phyloP scores from a whole-genome alignment of 805 yeast genomes.

The Metschnikowia reukaufii region DNA sequence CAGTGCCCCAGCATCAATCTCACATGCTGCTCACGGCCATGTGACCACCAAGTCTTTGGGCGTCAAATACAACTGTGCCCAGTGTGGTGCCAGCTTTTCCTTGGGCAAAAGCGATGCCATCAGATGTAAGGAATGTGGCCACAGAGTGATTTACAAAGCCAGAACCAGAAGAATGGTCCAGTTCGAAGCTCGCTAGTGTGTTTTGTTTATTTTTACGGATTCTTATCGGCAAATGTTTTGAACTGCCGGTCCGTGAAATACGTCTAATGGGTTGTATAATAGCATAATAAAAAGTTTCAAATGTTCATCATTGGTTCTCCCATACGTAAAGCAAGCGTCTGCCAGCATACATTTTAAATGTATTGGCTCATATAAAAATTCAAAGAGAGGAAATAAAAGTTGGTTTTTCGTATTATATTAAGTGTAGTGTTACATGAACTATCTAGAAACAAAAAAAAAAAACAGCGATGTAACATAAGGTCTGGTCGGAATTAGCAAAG shows the following conservation, averaged over 20 bases:
- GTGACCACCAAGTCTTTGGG: constrained; percentile 65
- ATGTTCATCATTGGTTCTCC: not conserved
- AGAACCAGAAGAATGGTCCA: constrained; percentile 94
- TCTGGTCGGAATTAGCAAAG: constrained; percentile 6
- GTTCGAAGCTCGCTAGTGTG: constrained; percentile 41
- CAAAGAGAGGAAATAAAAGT: no score
- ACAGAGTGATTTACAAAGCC: constrained; percentile 94
- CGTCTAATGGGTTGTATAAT: constrained; percentile 9
- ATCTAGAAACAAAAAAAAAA: constrained; percentile 9
- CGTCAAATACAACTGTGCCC: constrained; percentile 92
- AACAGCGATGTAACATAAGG: constrained; percentile 1
- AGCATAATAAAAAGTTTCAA: constrained; percentile 12
- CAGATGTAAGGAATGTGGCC: constrained; percentile 98
- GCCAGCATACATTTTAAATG: no score
- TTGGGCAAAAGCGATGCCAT: constrained; percentile 93
- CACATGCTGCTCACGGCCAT: constrained; percentile 81
- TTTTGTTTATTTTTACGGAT: not conserved
- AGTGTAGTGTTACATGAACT: constrained; percentile 9
- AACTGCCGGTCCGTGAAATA: not conserved
- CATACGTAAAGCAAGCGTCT: no score
- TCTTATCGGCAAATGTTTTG: not conserved
- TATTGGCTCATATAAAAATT: no score
- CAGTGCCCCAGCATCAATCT: constrained; percentile 73
- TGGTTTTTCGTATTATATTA: constrained; percentile 1
- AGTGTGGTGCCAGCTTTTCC: constrained; percentile 87